A percentile compares a stretch with the other conserved stretches of the same genome.
Conservation (phyloP, 345 rosid genomes). For the Sisymbrium irio region DNA sequence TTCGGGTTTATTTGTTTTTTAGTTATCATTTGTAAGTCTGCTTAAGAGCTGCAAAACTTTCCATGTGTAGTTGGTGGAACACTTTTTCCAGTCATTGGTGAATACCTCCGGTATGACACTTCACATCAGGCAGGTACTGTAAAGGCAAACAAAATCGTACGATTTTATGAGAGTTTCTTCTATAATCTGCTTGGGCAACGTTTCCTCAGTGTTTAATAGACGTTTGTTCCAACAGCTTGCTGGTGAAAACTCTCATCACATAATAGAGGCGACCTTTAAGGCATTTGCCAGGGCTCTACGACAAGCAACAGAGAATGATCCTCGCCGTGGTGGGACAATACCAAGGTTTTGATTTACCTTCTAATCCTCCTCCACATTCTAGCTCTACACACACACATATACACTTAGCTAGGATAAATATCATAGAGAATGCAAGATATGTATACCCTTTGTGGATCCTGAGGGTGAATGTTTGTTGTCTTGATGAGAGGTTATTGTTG, state of each 20-base stretch:
- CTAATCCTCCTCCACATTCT: background rate
- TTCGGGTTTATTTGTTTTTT: slow-evolving; percentile 1
- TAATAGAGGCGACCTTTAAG: slow-evolving; percentile 93
- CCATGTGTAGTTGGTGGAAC: slow-evolving; percentile 78
- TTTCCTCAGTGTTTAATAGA: background rate
- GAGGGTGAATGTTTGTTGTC: background rate
- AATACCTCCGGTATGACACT: slow-evolving; percentile 97
- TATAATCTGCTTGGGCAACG: background rate
- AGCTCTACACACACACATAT: background rate
- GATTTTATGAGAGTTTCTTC: background rate
- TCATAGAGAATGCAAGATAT: background rate
- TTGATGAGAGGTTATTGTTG: background rate
- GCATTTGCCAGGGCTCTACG: slow-evolving; percentile 97
- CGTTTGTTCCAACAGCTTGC: slow-evolving; percentile 58
- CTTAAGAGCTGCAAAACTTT: background rate
- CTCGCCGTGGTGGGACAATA: slow-evolving; percentile 72
- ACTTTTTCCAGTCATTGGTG: slow-evolving; percentile 91
- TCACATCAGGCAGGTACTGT: slow-evolving; percentile 80
- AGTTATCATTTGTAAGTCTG: background rate
- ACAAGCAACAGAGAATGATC: slow-evolving; percentile 79
- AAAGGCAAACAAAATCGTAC: background rate
- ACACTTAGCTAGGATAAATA: background rate
- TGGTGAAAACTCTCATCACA: slow-evolving; percentile 89
- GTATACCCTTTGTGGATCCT: background rate
- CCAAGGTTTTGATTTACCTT: slow-evolving; percentile 61